A percentile compares a stretch with the other conserved stretches of the same genome.
Evolutionary conservation across 495 filamentous ascomycete genomes (phyloP).

Genomic region (Aspergillus conjunctus): DNA sequence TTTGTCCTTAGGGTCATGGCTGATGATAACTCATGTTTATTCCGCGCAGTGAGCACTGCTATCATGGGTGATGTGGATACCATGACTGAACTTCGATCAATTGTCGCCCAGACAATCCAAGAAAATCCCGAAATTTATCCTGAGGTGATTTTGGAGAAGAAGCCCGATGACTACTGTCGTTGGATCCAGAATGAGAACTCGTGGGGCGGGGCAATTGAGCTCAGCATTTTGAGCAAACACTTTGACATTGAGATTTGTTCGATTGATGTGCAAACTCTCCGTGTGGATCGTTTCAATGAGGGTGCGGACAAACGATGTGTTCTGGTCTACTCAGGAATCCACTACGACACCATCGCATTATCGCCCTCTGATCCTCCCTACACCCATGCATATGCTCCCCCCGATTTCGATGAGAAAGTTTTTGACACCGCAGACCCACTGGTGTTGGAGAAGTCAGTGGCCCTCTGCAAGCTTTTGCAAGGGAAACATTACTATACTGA

Average conservation of each 20-base stretch:
- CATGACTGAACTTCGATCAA: constrained; percentile 76
- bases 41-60: constrained; percentile 81
- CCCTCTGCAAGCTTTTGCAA: constrained; percentile 71
- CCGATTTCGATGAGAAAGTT: constrained; percentile 75
- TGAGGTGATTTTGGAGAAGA: constrained; percentile 73
- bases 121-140: constrained; percentile 69
- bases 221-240: constrained; percentile 80
- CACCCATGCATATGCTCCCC: constrained; percentile 56
- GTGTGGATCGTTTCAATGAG: constrained; percentile 81
- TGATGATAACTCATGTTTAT: constrained; percentile 95
- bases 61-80: constrained; percentile 70
- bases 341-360: constrained; percentile 91
- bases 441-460: constrained; percentile 66
- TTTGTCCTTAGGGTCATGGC: constrained; percentile 92
- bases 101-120: constrained; percentile 81
- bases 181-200: constrained; percentile 79
- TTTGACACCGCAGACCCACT: constrained; percentile 72
- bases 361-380: constrained; percentile 63
- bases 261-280: constrained; percentile 71
- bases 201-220: constrained; percentile 93
- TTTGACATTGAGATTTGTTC: constrained; percentile 87
- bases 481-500: constrained; percentile 87
- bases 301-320: constrained; percentile 69
- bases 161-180: constrained; percentile 75
- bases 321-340: constrained; percentile 89